Evolutionary conservation across 768 basidiomycete species (phyloP).

Genomic region (Pholiota conissans): DNA sequence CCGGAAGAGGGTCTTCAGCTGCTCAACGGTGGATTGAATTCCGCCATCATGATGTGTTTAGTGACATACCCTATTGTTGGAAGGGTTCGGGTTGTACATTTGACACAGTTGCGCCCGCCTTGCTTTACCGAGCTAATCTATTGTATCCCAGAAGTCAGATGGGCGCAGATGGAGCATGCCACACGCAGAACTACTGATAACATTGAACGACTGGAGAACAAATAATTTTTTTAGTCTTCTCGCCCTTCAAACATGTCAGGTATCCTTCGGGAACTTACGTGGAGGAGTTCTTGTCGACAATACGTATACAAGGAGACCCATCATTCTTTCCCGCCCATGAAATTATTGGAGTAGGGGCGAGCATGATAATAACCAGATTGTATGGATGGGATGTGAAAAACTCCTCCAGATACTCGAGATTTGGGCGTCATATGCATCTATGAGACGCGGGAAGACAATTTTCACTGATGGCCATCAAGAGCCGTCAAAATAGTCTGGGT

Average conservation of each 20-base stretch:
- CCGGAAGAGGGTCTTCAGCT: background rate
- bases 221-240: background rate
- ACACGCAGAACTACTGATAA: background rate
- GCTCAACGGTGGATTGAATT: background rate
- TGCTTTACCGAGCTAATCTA: background rate
- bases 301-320: background rate
- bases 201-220: background rate
- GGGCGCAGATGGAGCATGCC: background rate
- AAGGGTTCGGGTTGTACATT: background rate
- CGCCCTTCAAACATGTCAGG: background rate
- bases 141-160: background rate
- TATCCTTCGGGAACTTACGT: background rate
- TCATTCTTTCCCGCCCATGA: conserved; percentile 1
- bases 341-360: background rate
- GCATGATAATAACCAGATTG: background rate
- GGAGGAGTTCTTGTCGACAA: background rate
- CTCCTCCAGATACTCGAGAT: background rate
- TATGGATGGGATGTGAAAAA: background rate
- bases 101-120: background rate
- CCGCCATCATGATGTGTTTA: background rate
- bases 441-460: background rate
- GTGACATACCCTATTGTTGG: background rate
- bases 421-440: background rate
- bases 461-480: background rate
- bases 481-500: background rate